Base-by-base conservation (phyloP, 805 yeast genomes). In the Saccharomyces eubayanus region DNA sequence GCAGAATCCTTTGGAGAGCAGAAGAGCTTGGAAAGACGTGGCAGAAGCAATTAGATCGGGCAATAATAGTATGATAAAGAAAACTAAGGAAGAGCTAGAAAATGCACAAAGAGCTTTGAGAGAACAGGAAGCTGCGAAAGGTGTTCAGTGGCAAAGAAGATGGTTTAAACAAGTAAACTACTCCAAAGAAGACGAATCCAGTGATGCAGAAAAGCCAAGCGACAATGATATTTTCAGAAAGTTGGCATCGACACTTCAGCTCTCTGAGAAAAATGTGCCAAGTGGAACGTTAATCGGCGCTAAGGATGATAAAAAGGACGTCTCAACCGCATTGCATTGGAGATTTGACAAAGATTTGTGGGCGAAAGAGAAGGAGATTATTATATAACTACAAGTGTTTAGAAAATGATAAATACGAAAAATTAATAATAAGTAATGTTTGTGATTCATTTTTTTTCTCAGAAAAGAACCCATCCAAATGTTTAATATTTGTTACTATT, bases 21-120 rank as follows among this genome's bases (percentile, higher is more conserved):
- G 97, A 73, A 81, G 76, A 62, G 97, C 97, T 12, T 92, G 99
- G 99, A 63, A 68, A 51, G 80, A 83, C 59, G 98, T 94, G 28
- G 96, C 97, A 0, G 88, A 78, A 9, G 98, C 98, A 14, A 86
- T 90, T 62, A 81, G 77, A 54, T 70, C 73, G 24, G 87, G 92
- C 47, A 85, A 90, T 68, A 89, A 80, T 72, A 88, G 87, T 61
- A 71, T 78, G 58, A 90, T 92, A 60, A 84, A 84, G 65, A 73
- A 75, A 58, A 87, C 86, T 64, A 92, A 92, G 75, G 75, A 90
- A 14, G 72, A 75, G 65, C 78, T 94, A 60, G 99, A 92, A 74
- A 85, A 87, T 64, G 79, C 75, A 27, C 97, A 92, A 75, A 84
- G 99, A 67, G 90, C 82, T 48, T 66, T 85, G 70, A 82, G 98